These are phyloP conservation scores for Ambispora gerdemannii DNA, from an alignment of 192 early-diverging fungal genomes.

Conservation along the genomic window DNA sequence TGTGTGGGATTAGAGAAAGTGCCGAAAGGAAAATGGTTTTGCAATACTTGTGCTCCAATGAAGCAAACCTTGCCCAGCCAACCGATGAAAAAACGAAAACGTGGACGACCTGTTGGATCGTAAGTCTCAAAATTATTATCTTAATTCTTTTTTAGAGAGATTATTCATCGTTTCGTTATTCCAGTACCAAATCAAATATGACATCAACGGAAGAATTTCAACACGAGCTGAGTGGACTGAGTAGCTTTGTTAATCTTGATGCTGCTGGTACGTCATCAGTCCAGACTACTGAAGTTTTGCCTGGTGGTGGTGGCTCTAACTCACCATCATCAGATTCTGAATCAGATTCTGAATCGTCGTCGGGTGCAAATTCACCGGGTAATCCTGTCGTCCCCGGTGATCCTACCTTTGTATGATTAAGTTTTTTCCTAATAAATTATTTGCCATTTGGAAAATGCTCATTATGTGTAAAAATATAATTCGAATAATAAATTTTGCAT, in stretches of 20 bases:
- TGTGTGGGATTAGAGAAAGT: constrained; percentile 21
- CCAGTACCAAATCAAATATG: background rate
- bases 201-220: background rate
- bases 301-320: background rate
- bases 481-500: no score
- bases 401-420: no score
- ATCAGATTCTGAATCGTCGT: background rate
- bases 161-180: background rate
- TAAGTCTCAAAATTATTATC: background rate
- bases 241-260: background rate
- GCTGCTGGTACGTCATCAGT: no score
- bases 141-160: background rate
- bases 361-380: background rate
- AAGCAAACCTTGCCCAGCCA: background rate
- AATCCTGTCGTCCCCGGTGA: no score
- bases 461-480: no score
- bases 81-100: constrained; percentile 20
- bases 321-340: background rate
- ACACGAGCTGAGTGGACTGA: background rate
- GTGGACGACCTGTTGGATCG: constrained; percentile 29
- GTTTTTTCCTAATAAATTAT: no score
- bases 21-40: constrained; percentile 28
- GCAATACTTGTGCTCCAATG: constrained; percentile 20
- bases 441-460: no score
- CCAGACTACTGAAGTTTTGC: background rate